Evolutionary conservation across 306 rosid genomes (phyloP), one percentile per base, ranked within the genome.

Genomic region (Ochetophila trinervis): DNA sequence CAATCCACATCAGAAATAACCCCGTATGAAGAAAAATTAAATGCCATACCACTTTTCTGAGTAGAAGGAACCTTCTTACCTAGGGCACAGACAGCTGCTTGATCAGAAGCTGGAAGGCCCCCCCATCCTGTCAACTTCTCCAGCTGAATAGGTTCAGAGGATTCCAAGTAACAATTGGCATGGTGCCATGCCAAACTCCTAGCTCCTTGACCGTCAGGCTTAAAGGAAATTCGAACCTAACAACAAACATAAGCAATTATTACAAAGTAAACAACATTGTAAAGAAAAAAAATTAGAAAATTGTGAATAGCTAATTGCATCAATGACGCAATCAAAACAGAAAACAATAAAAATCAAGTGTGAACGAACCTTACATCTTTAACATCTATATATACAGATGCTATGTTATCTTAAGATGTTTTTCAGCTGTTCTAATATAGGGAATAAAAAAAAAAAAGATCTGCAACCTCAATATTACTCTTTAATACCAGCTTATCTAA

Each of bases 111-210:
- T 48, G 97, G 77, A 75, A 93, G 87, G 78, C 37, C 76, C 62
- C 75, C 75, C 99, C 97, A 93, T 70, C 99, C 97, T 60, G 91
- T 45, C 70, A 93, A 72, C 86, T 86, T 90, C 72, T 85, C 88
- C 20, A 89, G 75, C 67, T 84, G 66, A 42, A 82, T 74, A 64
- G 91, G 79, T 51, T 94, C 96, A 20, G 85, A 90, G 37, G 54
- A 62, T 69, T 84, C 94, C 79, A 93, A 7, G 73, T 82, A 83
- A 75, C 99, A 93, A 53, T 81, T 93, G 64, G 90, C 96, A 80
- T 93, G 99, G 80, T 90, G 84, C 99, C 99, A 93, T 65, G 83
- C 74, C 83, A 89, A 74, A 36, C 94, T 70, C 78, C 66, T 93
- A 63, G 99, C 66, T 75, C 96, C 96, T 72, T 84, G 80, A 74